Conservation (phyloP, 768 basidiomycete genomes). For the Crassisporium funariophilum region DNA sequence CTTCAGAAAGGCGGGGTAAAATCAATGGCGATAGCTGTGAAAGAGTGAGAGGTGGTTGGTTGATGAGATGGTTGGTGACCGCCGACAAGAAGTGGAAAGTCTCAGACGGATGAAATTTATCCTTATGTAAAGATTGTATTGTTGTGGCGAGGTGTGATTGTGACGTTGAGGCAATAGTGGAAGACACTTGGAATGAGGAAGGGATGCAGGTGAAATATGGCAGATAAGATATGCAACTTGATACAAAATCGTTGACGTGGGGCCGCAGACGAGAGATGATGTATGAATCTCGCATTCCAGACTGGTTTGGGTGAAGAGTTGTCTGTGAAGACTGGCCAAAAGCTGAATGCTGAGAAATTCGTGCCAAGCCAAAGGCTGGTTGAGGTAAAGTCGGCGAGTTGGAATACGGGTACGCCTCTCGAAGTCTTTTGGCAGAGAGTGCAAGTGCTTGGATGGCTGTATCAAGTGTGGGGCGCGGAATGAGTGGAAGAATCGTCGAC, state of each 20-base stretch:
- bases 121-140: slow-evolving; percentile 56
- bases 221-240: slow-evolving; percentile 78
- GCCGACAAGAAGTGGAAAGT: slow-evolving; percentile 71
- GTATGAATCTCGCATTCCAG: slow-evolving; percentile 82
- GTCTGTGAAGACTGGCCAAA: slow-evolving; percentile 19
- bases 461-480: slow-evolving; percentile 83
- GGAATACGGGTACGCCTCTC: slow-evolving; percentile 85
- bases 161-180: slow-evolving; percentile 26
- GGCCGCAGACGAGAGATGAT: slow-evolving; percentile 74
- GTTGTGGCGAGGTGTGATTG: slow-evolving; percentile 33
- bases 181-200: slow-evolving; percentile 24
- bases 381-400: slow-evolving; percentile 40
- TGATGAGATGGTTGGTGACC: slow-evolving; percentile 66
- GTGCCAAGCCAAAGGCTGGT: slow-evolving; percentile 37
- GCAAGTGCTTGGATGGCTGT: slow-evolving; percentile 70
- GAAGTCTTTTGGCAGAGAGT: slow-evolving; percentile 69
- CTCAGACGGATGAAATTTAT: slow-evolving; percentile 72
- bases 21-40: slow-evolving; percentile 57
- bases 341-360: slow-evolving; percentile 10
- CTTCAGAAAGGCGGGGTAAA: slow-evolving; percentile 63
- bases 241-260: slow-evolving; percentile 74
- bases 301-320: slow-evolving; percentile 29
- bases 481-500: slow-evolving; percentile 68
- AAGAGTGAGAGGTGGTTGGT: slow-evolving; percentile 69
- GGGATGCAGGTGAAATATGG: slow-evolving; percentile 78